Evolutionary conservation across 208 protist genomes (phyloP).

Genomic region (Crithidia acanthocephali): DNA sequence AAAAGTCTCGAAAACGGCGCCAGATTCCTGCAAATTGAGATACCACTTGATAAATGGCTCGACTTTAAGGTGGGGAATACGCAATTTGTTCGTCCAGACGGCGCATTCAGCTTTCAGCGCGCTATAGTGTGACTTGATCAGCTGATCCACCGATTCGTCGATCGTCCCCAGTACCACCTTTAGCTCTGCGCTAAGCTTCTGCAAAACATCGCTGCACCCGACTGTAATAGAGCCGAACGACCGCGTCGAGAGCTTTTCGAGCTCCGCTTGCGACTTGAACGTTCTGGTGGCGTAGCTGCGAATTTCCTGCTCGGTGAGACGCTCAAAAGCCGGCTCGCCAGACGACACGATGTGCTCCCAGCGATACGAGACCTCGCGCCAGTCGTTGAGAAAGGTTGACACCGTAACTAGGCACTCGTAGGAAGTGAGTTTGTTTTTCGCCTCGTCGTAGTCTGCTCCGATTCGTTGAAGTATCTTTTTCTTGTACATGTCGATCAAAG

Average conservation of each 20-base stretch:
- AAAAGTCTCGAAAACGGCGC: constrained; percentile 43
- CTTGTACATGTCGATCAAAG: constrained; percentile 33
- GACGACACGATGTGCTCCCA: constrained; percentile 26
- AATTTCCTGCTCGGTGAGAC: constrained; percentile 52
- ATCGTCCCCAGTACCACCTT: constrained; percentile 47
- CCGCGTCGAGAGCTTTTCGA: constrained; percentile 48
- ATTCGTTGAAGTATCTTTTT: constrained; percentile 28
- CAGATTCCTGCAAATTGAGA: constrained; percentile 37
- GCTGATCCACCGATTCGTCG: constrained; percentile 30
- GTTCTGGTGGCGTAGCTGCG: constrained; percentile 42
- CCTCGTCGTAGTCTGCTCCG: constrained; percentile 44
- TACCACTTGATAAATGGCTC: constrained; percentile 57
- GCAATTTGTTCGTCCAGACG: constrained; percentile 40
- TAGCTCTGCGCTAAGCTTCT: constrained; percentile 32
- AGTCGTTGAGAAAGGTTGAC: constrained; percentile 45
- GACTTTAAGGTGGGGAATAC: constrained; percentile 38
- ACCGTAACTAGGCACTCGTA: constrained; percentile 42
- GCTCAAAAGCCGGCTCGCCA: constrained; percentile 11
- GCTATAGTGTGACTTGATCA: constrained; percentile 37
- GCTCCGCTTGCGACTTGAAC: constrained; percentile 44
- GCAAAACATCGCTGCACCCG: constrained; percentile 37
- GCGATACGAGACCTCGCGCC: constrained; percentile 31
- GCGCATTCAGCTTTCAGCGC: constrained; percentile 38
- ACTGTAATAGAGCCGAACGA: constrained; percentile 50
- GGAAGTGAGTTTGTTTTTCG: constrained; percentile 26